Evolutionary conservation across 228 moss, liverwort and hornwort genomes (phyloP), one percentile per base, ranked within the genome.

Genomic region (Sphagnum fallax): DNA sequence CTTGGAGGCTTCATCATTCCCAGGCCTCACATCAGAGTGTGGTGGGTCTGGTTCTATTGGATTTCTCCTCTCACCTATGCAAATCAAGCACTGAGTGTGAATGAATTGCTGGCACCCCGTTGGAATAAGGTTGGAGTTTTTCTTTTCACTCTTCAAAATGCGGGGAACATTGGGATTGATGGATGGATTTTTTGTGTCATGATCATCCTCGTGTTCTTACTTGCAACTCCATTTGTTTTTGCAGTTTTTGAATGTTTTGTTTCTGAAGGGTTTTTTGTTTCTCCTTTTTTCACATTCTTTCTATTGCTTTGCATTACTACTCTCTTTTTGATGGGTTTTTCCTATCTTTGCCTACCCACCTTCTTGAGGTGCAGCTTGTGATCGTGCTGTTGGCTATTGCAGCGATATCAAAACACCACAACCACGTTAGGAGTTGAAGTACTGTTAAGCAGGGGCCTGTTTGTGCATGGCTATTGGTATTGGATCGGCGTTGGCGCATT

Each of bases 21-120:
- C 0, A 82, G 86, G 60, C 53, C 71, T 0, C 73, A 67, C 1
- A 84, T 96, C 49, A 89, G 91, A 16, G 57, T 52, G 12, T 92
- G 84, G 88, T 96, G 95, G 95, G 89, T 89, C 18, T 92, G 95
- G 95, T 90, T 75, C 3, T 96, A 92, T 65, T 96, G 92, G 92
- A 59, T 91, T 50, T 91, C 95, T 4, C 95, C 95, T 50, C 77
- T 96, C 68, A 76, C 84, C 9, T 92, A 96, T 49, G 89, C 89
- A 9, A 74, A 87, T 32, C 86, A 88, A 53, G 95, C 89, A 5
- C 74, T 92, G 50, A 77, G 79, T 62, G 92, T 89, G 49, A 84
- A 80, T 64, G 95, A 96, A 77, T 84, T 83, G 60, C 79, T 88
- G 60, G 70, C 87, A n/a, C 86, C 89, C 8, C 77, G 90, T 12